phyloP scores from a whole-genome alignment of 306 rosid species.

The Cucumis melo region DNA sequence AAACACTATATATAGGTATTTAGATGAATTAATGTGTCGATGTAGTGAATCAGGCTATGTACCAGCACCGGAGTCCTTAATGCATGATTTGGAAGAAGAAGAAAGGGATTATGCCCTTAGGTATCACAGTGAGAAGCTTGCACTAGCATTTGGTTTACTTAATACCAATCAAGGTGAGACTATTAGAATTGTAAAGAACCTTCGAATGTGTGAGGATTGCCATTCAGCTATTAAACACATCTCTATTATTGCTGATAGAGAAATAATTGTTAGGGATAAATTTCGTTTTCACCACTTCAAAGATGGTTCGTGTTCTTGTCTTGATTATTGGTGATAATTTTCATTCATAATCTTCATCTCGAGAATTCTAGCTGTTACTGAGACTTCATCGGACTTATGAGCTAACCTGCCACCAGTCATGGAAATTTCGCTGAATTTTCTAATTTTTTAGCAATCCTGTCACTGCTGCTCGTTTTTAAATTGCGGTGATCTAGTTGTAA shows the following conservation, averaged over 20 bases:
- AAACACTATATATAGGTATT: slow-evolving; percentile 30
- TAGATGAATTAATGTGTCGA: slow-evolving; percentile 52
- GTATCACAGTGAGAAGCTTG: slow-evolving; percentile 91
- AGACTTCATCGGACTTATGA: not conserved
- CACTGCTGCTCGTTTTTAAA: not conserved
- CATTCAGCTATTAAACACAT: slow-evolving; percentile 70
- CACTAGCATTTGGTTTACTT: slow-evolving; percentile 70
- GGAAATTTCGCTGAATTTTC: not conserved
- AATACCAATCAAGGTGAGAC: slow-evolving; percentile 34
- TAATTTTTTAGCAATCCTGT: not conserved
- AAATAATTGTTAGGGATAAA: slow-evolving; percentile 64
- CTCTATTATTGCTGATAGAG: slow-evolving; percentile 47
- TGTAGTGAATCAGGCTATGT: slow-evolving; percentile 67
- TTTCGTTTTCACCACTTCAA: slow-evolving; percentile 76
- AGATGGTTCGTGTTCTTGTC: slow-evolving; percentile 68
- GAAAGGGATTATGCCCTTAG: slow-evolving; percentile 90
- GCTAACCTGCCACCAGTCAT: not conserved
- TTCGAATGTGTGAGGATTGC: slow-evolving; percentile 86
- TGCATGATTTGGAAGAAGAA: slow-evolving; percentile 92
- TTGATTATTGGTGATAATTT: slow-evolving; percentile 59
- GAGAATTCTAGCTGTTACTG: not conserved
- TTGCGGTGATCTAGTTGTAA: not conserved
- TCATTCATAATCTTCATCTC: not conserved
- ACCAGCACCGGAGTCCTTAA: slow-evolving; percentile 30
- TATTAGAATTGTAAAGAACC: slow-evolving; percentile 74